A percentile compares a stretch with the other conserved stretches of the same genome.
Conservation (phyloP, 768 basidiomycete species). For the Clavulina sp. region DNA sequence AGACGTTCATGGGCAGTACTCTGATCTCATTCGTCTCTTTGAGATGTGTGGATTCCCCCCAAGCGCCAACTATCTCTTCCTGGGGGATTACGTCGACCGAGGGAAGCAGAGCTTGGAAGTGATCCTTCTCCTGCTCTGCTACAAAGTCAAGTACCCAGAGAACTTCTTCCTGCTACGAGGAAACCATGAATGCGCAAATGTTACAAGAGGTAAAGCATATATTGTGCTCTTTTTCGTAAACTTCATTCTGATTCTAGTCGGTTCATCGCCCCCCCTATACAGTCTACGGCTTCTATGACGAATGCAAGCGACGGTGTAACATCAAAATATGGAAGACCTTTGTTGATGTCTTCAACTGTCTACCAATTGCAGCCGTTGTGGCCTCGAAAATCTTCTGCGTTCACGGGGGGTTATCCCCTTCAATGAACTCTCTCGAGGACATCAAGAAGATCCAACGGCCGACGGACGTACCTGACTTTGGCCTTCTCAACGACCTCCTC, state of each 20-base stretch:
- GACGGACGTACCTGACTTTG: conserved; percentile 97
- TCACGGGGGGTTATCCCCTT: conserved; percentile 87
- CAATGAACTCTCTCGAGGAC: conserved; percentile 91
- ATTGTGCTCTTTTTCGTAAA: not conserved
- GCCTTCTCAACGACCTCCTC: conserved; percentile 86
- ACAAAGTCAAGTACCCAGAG: conserved; percentile 99
- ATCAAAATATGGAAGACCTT: conserved; percentile 99
- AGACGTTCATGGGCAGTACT: conserved; percentile 98
- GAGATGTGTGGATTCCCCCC: conserved; percentile 99
- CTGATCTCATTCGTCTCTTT: conserved; percentile 92
- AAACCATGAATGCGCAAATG: conserved; percentile 98
- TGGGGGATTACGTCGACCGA: conserved; percentile 97
- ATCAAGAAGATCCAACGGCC: conserved; percentile 95
- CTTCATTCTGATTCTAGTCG: not conserved
- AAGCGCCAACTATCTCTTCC: conserved; percentile 90
- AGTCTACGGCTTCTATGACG: conserved; percentile 99
- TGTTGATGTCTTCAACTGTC: conserved; percentile 98
- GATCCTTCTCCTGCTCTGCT: conserved; percentile 87
- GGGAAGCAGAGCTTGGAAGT: conserved; percentile 98
- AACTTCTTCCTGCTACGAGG: conserved; percentile 97
- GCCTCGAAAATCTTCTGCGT: conserved; percentile 99
- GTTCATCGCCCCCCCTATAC: not conserved
- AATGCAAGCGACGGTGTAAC: conserved; percentile 98
- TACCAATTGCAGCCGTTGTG: conserved; percentile 96
- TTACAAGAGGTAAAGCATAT: conserved; percentile 68